Conservation (phyloP, 345 rosid species). For the Brassica incana region DNA sequence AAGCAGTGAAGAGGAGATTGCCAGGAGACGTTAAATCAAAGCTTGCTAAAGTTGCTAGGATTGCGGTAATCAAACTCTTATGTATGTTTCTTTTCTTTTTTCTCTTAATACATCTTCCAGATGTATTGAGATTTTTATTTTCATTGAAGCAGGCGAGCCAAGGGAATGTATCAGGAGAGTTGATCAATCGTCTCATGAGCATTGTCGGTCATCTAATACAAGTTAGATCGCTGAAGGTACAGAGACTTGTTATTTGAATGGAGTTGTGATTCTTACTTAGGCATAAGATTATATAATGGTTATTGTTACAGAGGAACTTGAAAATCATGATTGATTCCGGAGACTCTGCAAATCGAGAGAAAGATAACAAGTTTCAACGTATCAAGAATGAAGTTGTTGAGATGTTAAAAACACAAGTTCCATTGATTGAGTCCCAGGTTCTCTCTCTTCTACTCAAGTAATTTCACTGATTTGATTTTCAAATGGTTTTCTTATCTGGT, state of each 20-base stretch:
- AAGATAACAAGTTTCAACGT: slow-evolving; percentile 73
- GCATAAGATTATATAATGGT: slow-evolving; percentile 13
- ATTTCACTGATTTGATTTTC: not conserved
- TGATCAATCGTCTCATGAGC: slow-evolving; percentile 79
- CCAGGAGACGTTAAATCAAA: slow-evolving; percentile 70
- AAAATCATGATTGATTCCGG: slow-evolving; percentile 72
- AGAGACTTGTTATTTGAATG: slow-evolving; percentile 3
- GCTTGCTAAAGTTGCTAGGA: slow-evolving; percentile 76
- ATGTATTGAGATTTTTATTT: not conserved
- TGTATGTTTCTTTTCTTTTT: not conserved
- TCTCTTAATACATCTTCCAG: slow-evolving; percentile 2
- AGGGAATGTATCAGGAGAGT: slow-evolving; percentile 77
- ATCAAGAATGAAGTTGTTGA: slow-evolving; percentile 80
- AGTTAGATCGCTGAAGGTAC: slow-evolving; percentile 90
- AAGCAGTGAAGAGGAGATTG: slow-evolving; percentile 74
- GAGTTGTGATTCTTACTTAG: not conserved
- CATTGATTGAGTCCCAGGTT: slow-evolving; percentile 68
- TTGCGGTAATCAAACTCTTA: slow-evolving; percentile 54
- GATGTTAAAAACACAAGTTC: slow-evolving; percentile 61
- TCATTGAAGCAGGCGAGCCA: slow-evolving; percentile 63
- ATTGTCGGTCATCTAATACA: slow-evolving; percentile 91
- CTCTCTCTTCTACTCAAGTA: slow-evolving; percentile 14
- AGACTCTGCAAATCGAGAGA: slow-evolving; percentile 74
- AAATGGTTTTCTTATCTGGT: not conserved
- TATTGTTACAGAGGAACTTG: slow-evolving; percentile 72